These are phyloP conservation scores for Backusella parvicylindrica DNA, from an alignment of 192 early-diverging fungal species.

Conservation along the genomic window DNA sequence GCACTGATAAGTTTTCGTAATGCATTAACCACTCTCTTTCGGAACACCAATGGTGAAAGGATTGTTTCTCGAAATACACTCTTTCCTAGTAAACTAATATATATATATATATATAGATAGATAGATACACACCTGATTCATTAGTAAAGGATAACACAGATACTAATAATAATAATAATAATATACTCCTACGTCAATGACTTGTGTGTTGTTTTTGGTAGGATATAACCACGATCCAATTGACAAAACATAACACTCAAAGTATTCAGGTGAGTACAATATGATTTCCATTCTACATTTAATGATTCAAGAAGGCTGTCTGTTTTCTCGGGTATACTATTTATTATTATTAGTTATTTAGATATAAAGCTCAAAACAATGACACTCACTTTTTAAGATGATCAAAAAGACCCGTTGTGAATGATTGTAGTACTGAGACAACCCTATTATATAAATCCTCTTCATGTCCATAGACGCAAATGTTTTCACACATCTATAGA, in stretches of 20 bases:
- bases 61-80: neutral
- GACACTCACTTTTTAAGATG: neutral
- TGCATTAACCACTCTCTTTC: neutral
- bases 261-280: neutral
- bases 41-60: neutral
- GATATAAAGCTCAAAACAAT: neutral
- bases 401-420: neutral
- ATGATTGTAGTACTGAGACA: neutral
- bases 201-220: neutral
- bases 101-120: no score
- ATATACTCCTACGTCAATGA: slow-evolving; percentile 2
- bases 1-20: slow-evolving; percentile 1
- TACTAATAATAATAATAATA: neutral
- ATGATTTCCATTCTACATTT: neutral
- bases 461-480: neutral
- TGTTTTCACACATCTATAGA: neutral
- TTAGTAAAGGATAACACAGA: neutral
- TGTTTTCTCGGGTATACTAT: neutral
- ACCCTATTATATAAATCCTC: neutral
- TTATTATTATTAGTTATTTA: neutral
- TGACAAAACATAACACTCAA: slow-evolving; percentile 18
- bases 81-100: neutral
- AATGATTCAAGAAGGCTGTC: neutral
- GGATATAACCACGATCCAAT: slow-evolving; percentile 7
- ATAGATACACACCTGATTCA: neutral